A percentile compares a stretch with the other conserved stretches of the same genome.
Evolutionary conservation across 805 yeast genomes (phyloP).

Genomic region (Candida railenensis): DNA sequence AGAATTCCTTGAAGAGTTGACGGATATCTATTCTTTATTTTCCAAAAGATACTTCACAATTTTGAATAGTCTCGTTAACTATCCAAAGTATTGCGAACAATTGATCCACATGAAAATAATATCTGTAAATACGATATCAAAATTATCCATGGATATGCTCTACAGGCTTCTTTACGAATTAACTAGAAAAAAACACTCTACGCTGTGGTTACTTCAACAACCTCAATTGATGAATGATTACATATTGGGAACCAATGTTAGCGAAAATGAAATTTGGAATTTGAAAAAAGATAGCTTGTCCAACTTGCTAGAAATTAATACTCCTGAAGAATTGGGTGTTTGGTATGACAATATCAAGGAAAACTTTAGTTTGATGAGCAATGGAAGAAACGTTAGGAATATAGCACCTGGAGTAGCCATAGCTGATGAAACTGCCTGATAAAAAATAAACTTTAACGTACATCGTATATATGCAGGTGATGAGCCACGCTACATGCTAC

Average conservation of each 20-base stretch:
- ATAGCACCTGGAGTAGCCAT: slow-evolving; percentile 23
- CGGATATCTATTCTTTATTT: slow-evolving; percentile 9
- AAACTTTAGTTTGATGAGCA: slow-evolving; percentile 20
- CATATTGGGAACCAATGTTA: slow-evolving; percentile 16
- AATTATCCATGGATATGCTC: slow-evolving; percentile 21
- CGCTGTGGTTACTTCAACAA: slow-evolving; percentile 19
- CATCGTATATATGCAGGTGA: neutral
- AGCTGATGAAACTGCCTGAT: slow-evolving; percentile 17
- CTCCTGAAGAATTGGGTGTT: slow-evolving; percentile 12
- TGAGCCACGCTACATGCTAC: too few species aligned
- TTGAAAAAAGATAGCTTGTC: slow-evolving; percentile 21
- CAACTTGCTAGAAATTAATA: slow-evolving; percentile 17
- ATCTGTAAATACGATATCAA: slow-evolving; percentile 8
- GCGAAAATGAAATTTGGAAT: slow-evolving; percentile 23
- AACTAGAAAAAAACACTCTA: slow-evolving; percentile 18
- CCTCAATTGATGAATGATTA: slow-evolving; percentile 24
- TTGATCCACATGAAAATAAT: slow-evolving; percentile 9
- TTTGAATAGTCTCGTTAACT: slow-evolving; percentile 21
- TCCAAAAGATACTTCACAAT: slow-evolving; percentile 23
- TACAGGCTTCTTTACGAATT: slow-evolving; percentile 19
- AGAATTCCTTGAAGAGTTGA: slow-evolving; percentile 11
- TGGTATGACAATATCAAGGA: slow-evolving; percentile 22
- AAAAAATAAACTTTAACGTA: neutral
- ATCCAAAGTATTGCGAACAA: slow-evolving; percentile 14
- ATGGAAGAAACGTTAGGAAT: slow-evolving; percentile 20